Evolutionary conservation across 2,329 filamentous ascomycete species (phyloP).

Genomic region (Penicillium sclerotigenum): DNA sequence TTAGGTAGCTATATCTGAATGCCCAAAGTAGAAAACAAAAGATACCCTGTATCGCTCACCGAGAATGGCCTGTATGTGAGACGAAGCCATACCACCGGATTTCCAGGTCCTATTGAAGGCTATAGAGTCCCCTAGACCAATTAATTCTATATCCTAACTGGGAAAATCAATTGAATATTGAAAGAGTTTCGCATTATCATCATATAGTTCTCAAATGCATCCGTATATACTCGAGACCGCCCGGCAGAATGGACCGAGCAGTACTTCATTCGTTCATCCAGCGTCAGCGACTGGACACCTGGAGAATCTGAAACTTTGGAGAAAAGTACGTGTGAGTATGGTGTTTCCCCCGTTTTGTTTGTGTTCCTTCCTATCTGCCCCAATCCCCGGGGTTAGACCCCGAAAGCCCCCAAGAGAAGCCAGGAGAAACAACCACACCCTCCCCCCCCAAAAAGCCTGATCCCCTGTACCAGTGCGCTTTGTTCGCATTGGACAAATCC

Average conservation of each 20-base stretch:
- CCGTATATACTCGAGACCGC: conserved; percentile 13
- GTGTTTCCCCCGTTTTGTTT: not conserved
- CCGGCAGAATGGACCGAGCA: conserved; percentile 23
- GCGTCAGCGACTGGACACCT: conserved; percentile 16
- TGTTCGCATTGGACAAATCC: conserved; percentile 24
- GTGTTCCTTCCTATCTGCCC: not conserved
- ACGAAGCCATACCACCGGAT: not conserved
- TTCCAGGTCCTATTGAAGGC: not conserved
- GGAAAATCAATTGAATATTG: not conserved
- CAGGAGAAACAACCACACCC: conserved; percentile 16
- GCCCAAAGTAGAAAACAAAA: not conserved
- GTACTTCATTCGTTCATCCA: conserved; percentile 25
- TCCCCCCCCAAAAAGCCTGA: conserved; percentile 5
- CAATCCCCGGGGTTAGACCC: not conserved
- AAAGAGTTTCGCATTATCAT: not conserved
- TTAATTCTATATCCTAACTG: no score
- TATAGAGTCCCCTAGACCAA: not conserved
- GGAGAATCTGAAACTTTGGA: conserved; percentile 13
- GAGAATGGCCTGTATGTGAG: not conserved
- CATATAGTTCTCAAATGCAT: not conserved
- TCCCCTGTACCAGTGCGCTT: conserved; percentile 24
- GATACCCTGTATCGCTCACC: not conserved
- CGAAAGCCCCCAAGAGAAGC: not conserved
- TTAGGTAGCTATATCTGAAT: not conserved
- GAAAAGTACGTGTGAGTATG: conserved; percentile 23